Evolutionary conservation across 345 rosid species (phyloP).

Genomic region (Rhodomyrtus tomentosa): DNA sequence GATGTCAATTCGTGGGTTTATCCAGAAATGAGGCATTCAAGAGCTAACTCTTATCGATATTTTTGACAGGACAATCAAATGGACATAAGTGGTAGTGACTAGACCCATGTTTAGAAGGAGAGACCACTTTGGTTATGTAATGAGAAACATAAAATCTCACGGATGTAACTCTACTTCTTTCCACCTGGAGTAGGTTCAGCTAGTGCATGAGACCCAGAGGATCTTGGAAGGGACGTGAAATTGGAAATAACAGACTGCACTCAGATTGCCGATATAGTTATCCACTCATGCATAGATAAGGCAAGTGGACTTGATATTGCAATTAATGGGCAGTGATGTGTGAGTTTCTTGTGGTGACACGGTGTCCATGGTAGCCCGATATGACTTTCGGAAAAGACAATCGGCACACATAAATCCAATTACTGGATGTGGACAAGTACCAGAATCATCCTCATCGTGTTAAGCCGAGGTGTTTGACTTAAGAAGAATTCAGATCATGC

Average conservation of each 20-base stretch:
- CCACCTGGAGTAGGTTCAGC: background rate
- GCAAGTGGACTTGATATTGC: background rate
- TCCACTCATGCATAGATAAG: background rate
- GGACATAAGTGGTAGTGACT: background rate
- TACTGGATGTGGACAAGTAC: background rate
- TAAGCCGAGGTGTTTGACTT: background rate
- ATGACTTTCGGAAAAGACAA: background rate
- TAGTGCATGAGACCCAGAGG: background rate
- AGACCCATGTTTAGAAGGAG: background rate
- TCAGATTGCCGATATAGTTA: background rate
- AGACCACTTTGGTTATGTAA: background rate
- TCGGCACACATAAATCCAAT: rapidly evolving
- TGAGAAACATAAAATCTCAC: background rate
- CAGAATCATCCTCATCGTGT: background rate
- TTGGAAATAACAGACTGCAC: background rate
- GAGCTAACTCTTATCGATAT: background rate
- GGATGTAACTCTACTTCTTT: background rate
- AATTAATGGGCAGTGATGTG: background rate
- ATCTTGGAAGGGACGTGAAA: background rate
- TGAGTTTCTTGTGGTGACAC: background rate
- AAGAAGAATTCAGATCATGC: background rate
- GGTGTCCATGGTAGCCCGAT: background rate
- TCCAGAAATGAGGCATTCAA: background rate
- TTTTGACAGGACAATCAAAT: background rate
- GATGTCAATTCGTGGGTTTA: background rate